Percentiles rank a stretch among this genome's conserved stretches.
Conservation (phyloP, 306 rosid genomes). For the Quercus cerris region DNA sequence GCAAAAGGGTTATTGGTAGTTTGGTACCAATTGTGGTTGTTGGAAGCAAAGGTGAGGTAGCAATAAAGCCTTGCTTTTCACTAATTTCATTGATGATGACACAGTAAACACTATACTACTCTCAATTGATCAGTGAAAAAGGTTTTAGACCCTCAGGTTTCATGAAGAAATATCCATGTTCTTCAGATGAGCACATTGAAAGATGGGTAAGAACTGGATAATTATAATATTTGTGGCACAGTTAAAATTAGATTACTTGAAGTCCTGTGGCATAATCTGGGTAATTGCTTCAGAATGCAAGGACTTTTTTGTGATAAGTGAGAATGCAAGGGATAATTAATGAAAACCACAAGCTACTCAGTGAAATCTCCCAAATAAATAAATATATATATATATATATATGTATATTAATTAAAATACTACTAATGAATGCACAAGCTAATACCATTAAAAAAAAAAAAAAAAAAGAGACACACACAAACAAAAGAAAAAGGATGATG, state of each 20-base stretch:
- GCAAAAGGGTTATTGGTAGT: not conserved
- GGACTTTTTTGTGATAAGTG: too few species aligned
- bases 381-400: too few species aligned
- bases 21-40: not conserved
- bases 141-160: not conserved
- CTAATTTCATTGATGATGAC: not conserved
- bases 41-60: not conserved
- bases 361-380: too few species aligned
- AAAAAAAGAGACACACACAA: too few species aligned
- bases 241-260: not conserved
- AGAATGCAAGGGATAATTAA: too few species aligned
- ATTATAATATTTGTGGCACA: not conserved
- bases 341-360: too few species aligned
- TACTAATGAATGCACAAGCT: too few species aligned
- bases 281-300: not conserved
- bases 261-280: not conserved
- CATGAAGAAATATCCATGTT: not conserved
- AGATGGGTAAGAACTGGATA: not conserved
- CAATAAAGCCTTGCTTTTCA: not conserved
- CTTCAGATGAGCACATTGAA: not conserved
- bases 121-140: not conserved
- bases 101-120: not conserved
- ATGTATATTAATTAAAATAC: too few species aligned
- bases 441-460: too few species aligned
- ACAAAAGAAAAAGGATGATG: too few species aligned